A percentile compares a stretch with the other conserved stretches of the same genome.
Evolutionary conservation across 2,329 filamentous ascomycete species (phyloP).

Genomic region (Colletotrichum orbiculare): DNA sequence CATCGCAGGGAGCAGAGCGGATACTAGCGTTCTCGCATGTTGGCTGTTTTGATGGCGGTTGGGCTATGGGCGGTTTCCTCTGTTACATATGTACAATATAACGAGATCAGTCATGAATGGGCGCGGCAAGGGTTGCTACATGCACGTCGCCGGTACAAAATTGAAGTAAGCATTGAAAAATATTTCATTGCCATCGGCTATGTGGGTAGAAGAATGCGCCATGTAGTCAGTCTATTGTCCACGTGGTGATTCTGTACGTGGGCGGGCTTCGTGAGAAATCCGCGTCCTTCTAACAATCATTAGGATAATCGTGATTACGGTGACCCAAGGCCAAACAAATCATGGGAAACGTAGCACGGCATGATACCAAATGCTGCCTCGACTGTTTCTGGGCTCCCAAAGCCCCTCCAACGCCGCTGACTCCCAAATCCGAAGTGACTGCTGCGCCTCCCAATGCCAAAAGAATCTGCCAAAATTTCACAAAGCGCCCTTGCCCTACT

Average conservation of each 20-base stretch:
- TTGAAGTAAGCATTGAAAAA: too few relatives aligned
- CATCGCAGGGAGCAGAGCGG: constrained; percentile 64
- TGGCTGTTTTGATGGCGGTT: too few relatives aligned
- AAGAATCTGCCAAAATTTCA: neutral
- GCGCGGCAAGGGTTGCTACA: too few relatives aligned
- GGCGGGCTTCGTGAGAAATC: neutral
- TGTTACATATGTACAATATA: neutral
- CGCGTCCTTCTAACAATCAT: constrained; percentile 12
- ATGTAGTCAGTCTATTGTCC: neutral
- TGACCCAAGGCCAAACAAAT: constrained; percentile 24
- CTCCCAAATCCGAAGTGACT: neutral
- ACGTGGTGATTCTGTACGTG: neutral
- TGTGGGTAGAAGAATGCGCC: too few relatives aligned
- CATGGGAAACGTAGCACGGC: constrained; percentile 11
- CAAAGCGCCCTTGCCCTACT: constrained; percentile 45
- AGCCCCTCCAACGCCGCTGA: constrained; percentile 28
- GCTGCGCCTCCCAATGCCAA: constrained; percentile 8
- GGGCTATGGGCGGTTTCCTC: too few relatives aligned
- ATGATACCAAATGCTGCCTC: constrained; percentile 27
- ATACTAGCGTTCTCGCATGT: constrained; percentile 49
- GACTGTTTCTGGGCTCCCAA: constrained; percentile 10
- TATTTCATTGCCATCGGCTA: too few relatives aligned
- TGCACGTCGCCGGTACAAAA: too few relatives aligned
- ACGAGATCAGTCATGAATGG: too few relatives aligned
- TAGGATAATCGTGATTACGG: constrained; percentile 24